Conservation (phyloP, 1,139 yeast genomes). For the Suhomyces bokatorum region DNA sequence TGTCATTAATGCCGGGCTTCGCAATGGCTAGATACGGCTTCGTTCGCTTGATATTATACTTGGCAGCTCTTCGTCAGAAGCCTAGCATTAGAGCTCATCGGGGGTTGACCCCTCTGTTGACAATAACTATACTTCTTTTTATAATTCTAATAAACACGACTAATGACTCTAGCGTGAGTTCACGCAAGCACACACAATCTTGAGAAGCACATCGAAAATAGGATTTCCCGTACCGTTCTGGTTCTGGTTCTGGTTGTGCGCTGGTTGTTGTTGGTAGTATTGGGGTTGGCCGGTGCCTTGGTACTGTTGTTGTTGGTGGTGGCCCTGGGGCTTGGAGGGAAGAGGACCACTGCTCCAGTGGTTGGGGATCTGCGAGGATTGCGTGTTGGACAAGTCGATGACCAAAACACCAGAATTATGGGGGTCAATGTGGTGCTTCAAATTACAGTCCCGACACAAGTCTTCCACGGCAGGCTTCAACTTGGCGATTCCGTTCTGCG, state of each 20-base stretch:
- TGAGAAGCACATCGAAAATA: slow-evolving; percentile 32
- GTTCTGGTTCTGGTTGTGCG: slow-evolving; percentile 25
- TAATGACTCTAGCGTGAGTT: slow-evolving; percentile 15
- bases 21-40: too few species aligned
- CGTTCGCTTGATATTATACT: too few species aligned
- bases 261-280: slow-evolving; percentile 27
- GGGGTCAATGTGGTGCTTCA: slow-evolving; percentile 61
- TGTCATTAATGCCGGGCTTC: too few species aligned
- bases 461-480: slow-evolving; percentile 86
- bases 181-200: slow-evolving; percentile 36
- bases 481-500: slow-evolving; percentile 79
- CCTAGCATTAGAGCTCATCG: slow-evolving; percentile 1
- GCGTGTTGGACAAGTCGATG: slow-evolving; percentile 53
- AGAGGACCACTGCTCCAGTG: slow-evolving; percentile 41
- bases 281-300: slow-evolving; percentile 13
- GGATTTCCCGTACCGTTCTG: slow-evolving; percentile 32
- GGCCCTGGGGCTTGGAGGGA: slow-evolving; percentile 30
- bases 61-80: not conserved
- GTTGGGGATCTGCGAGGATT: slow-evolving; percentile 48
- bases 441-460: slow-evolving; percentile 64
- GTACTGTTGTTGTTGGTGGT: slow-evolving; percentile 33
- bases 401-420: slow-evolving; percentile 80
- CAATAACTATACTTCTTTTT: slow-evolving; percentile 5
- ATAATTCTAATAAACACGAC: slow-evolving; percentile 10
- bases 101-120: slow-evolving; percentile 5